These are phyloP conservation scores for Fistulinella cinereoalba DNA, from an alignment of 1,284 basidiomycete genomes.

Conservation along the genomic window DNA sequence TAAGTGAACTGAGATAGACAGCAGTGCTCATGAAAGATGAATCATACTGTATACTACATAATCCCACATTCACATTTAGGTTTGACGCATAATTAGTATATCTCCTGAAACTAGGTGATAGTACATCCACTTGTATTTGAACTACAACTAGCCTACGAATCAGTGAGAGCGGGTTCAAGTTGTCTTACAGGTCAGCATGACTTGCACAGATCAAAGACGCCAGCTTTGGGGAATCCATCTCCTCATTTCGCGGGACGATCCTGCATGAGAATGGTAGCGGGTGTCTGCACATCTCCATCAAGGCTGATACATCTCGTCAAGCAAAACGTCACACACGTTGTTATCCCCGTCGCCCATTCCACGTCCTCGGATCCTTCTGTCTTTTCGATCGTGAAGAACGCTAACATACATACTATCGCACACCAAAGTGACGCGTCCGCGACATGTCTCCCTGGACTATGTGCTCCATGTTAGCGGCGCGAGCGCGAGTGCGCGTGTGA, in stretches of 20 bases:
- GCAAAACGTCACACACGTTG: slow-evolving; percentile 1
- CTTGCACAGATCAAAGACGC: slow-evolving; percentile 12
- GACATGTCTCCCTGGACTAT: slow-evolving; percentile 23
- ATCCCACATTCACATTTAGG: too few relatives aligned
- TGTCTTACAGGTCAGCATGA: slow-evolving; percentile 37
- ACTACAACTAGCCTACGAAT: too few relatives aligned
- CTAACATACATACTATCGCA: slow-evolving; percentile 21
- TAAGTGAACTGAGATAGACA: too few relatives aligned
- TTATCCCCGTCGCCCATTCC: slow-evolving; percentile 15
- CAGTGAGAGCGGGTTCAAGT: too few relatives aligned
- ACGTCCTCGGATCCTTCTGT: slow-evolving; percentile 12
- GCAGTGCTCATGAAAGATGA: too few relatives aligned
- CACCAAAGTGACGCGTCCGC: slow-evolving; percentile 28
- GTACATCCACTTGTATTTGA: too few relatives aligned
- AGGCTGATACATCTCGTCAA: neutral
- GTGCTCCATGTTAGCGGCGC: neutral
- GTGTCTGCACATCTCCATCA: slow-evolving; percentile 5
- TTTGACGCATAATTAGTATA: too few relatives aligned
- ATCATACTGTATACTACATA: too few relatives aligned
- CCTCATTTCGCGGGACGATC: slow-evolving; percentile 15
- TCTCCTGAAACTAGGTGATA: too few relatives aligned
- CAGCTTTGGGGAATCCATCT: slow-evolving; percentile 14
- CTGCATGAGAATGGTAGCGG: slow-evolving; percentile 19
- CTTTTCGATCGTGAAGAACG: slow-evolving; percentile 16
- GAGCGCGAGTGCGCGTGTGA: too few relatives aligned